These are phyloP conservation scores for Euphorbia neoarborescens DNA, from an alignment of 441 rosid species.

Conservation along the genomic window DNA sequence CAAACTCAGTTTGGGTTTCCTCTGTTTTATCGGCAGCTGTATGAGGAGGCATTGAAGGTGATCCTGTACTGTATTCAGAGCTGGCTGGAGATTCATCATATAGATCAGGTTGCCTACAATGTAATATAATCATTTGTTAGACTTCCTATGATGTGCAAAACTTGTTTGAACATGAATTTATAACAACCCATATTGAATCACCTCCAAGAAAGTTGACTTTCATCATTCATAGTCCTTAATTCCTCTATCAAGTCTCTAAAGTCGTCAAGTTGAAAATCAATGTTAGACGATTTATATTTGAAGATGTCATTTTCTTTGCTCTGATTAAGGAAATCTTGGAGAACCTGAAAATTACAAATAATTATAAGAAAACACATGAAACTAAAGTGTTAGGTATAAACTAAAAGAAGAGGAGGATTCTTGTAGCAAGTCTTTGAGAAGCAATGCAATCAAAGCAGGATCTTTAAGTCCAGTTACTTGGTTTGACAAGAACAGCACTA, in stretches of 20 bases:
- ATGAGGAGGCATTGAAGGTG: slow-evolving; percentile 40
- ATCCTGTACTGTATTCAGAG: slow-evolving; percentile 86
- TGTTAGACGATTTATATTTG: slow-evolving; percentile 42
- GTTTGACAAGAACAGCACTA: not conserved
- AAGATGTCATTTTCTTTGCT: slow-evolving; percentile 57
- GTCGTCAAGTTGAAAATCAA: slow-evolving; percentile 68
- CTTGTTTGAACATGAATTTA: slow-evolving; percentile 7
- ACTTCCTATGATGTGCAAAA: slow-evolving; percentile 17
- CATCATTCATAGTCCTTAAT: slow-evolving; percentile 52
- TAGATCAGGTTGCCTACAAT: slow-evolving; percentile 69
- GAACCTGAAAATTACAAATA: slow-evolving; percentile 43
- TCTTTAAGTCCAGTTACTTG: not conserved
- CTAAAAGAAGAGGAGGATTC: slow-evolving; percentile 4
- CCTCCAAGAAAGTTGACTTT: slow-evolving; percentile 76
- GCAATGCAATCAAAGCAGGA: not conserved
- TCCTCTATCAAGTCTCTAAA: slow-evolving; percentile 68
- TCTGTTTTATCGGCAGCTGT: slow-evolving; percentile 37
- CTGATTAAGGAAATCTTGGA: slow-evolving; percentile 67
- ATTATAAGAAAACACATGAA: slow-evolving; percentile 14
- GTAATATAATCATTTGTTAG: slow-evolving; percentile 18
- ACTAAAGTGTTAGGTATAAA: not conserved
- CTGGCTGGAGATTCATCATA: slow-evolving; percentile 81
- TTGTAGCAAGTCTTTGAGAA: not conserved
- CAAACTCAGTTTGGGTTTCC: slow-evolving; percentile 36
- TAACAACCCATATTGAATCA: slow-evolving; percentile 21